Evolutionary conservation across 768 basidiomycete species (phyloP).

Genomic region (Boletus rex-veris): DNA sequence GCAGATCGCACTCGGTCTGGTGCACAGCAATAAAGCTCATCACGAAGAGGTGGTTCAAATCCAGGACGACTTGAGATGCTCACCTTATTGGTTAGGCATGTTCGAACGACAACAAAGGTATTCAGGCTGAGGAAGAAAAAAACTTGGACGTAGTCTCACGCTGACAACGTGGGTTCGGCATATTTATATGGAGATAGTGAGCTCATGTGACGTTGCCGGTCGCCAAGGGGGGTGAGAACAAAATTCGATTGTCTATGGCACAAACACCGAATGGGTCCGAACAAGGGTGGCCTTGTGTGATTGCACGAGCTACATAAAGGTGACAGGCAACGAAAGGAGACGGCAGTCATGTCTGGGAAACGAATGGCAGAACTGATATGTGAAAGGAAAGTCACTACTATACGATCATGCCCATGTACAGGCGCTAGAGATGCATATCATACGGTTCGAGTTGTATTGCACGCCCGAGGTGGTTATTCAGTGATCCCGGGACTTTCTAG

Average conservation of each 20-base stretch:
- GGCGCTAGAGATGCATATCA: conserved; percentile 1
- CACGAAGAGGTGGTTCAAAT: conserved; percentile 5
- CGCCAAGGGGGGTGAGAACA: too few relatives aligned
- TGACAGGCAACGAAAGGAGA: conserved; percentile 5
- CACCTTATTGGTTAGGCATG: background rate
- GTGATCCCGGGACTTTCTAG: conserved; percentile 87
- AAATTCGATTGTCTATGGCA: background rate
- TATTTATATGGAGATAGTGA: too few relatives aligned
- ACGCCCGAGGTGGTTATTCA: conserved; percentile 36
- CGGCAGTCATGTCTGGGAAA: background rate
- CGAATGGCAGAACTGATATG: conserved; percentile 1
- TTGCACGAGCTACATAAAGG: conserved; percentile 7
- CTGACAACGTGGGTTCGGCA: too few relatives aligned
- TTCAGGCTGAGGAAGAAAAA: background rate
- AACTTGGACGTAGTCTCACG: background rate
- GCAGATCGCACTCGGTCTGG: conserved; percentile 32
- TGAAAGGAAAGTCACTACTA: conserved; percentile 10
- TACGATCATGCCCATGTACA: conserved; percentile 9
- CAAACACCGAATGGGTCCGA: background rate
- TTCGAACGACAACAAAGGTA: background rate
- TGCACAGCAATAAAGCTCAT: conserved; percentile 37
- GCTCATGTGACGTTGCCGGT: too few relatives aligned
- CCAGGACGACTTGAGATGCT: background rate
- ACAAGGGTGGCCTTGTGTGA: conserved; percentile 2
- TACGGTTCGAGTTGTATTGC: background rate